These are phyloP conservation scores for Cutaneotrichosporon curvatum DNA, from an alignment of 1,284 basidiomycete genomes.

Conservation along the genomic window DNA sequence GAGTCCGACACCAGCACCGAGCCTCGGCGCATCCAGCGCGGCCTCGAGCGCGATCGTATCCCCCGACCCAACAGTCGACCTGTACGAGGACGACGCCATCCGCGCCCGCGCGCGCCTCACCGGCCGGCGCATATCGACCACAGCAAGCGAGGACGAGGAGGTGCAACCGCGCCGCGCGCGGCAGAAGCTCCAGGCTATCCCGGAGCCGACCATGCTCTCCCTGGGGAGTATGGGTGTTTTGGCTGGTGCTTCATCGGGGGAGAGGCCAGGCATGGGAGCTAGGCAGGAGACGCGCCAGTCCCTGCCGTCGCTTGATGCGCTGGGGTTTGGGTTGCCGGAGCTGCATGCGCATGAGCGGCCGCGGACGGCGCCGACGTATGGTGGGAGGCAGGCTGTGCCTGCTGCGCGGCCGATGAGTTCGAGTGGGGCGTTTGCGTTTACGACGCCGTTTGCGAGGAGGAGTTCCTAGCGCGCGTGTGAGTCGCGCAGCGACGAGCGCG, in stretches of 20 bases:
- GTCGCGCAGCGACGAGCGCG: no score
- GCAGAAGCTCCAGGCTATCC: conserved; percentile 8
- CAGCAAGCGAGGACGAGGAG: conserved; percentile 37
- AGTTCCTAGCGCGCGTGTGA: no score
- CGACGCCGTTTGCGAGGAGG: no score
- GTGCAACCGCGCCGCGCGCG: conserved; percentile 25
- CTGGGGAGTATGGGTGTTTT: no score
- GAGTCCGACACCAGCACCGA: background rate
- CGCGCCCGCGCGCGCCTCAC: conserved; percentile 18
- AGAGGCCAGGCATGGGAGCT: no score
- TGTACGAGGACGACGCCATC: conserved; percentile 15
- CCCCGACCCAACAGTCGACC: background rate
- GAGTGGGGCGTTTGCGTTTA: no score
- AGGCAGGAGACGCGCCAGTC: background rate
- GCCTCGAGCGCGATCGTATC: background rate
- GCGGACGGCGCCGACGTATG: conserved; percentile 22
- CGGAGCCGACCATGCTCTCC: no score
- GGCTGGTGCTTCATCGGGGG: no score
- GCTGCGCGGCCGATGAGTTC: no score
- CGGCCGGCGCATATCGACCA: conserved; percentile 31
- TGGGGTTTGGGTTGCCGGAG: conserved; percentile 33
- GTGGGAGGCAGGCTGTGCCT: background rate
- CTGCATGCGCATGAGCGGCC: conserved; percentile 12
- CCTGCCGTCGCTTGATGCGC: conserved; percentile 32
- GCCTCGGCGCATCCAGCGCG: conserved; percentile 1